These are phyloP conservation scores for Phytophthora constricta DNA, from an alignment of 352 stramenopile species.

Conservation along the genomic window DNA sequence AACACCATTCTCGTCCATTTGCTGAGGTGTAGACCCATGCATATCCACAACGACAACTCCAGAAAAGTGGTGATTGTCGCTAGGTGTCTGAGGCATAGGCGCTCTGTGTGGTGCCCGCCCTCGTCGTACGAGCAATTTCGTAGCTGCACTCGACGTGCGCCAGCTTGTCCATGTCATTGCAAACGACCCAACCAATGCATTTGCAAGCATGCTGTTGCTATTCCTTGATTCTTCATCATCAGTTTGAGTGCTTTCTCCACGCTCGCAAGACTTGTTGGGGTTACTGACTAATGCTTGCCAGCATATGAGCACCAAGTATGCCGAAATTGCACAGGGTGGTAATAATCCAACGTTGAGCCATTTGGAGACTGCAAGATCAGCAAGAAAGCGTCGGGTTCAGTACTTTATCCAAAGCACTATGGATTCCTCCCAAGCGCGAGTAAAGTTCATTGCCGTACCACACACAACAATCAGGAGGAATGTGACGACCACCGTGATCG, in stretches of 20 bases:
- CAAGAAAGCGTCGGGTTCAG: slow-evolving; percentile 3
- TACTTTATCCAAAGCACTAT: no score
- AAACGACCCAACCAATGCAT: slow-evolving; percentile 64
- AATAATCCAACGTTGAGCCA: slow-evolving; percentile 82
- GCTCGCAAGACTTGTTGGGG: slow-evolving; percentile 53
- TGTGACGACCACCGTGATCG: slow-evolving; percentile 85
- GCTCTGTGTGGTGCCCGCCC: background rate
- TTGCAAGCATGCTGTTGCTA: slow-evolving; percentile 51
- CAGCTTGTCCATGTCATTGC: slow-evolving; percentile 76
- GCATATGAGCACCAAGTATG: slow-evolving; percentile 79
- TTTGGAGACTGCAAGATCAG: slow-evolving; percentile 48
- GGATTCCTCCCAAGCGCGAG: no score
- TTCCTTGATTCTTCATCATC: slow-evolving; percentile 20
- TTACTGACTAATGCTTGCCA: slow-evolving; percentile 77
- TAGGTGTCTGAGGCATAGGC: background rate
- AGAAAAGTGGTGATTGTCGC: slow-evolving; percentile 21
- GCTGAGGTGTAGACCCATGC: slow-evolving; percentile 32
- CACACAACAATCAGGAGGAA: slow-evolving; percentile 72
- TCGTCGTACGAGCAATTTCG: slow-evolving; percentile 66
- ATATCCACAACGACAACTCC: slow-evolving; percentile 66
- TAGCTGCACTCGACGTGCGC: slow-evolving; percentile 66
- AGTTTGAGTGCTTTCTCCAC: slow-evolving; percentile 14
- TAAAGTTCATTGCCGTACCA: no score
- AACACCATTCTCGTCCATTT: slow-evolving; percentile 2
- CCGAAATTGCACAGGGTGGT: slow-evolving; percentile 73